Conservation (phyloP, 2,329 filamentous ascomycete genomes). For the Didymellaceae sp. region DNA sequence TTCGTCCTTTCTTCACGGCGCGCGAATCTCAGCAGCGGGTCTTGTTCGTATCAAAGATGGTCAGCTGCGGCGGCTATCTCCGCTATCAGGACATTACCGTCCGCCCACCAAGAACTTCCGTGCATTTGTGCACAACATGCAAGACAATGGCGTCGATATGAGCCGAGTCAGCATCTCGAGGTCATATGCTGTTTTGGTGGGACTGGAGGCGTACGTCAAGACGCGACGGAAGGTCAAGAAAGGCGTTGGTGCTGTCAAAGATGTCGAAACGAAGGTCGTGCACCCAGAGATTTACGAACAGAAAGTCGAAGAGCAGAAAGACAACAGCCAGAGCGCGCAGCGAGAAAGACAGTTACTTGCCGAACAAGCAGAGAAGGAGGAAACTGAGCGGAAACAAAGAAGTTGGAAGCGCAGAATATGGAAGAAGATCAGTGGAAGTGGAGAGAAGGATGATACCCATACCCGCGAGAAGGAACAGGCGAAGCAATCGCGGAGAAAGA, state of each 20-base stretch:
- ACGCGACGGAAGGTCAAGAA: constrained; percentile 70
- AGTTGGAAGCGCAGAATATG: constrained; percentile 41
- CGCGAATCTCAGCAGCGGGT: constrained; percentile 81
- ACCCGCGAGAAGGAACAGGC: constrained; percentile 28
- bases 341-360: constrained; percentile 63
- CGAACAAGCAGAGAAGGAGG: constrained; percentile 54
- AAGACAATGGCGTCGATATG: constrained; percentile 79
- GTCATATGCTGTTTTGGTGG: constrained; percentile 81
- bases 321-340: constrained; percentile 67
- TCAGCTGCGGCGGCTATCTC: constrained; percentile 74
- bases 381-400: constrained; percentile 47
- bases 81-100: constrained; percentile 76
- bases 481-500: constrained; percentile 34
- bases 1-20: constrained; percentile 84
- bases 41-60: constrained; percentile 86
- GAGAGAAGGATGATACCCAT: constrained; percentile 25
- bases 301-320: constrained; percentile 56
- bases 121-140: constrained; percentile 76
- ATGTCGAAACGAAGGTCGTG: constrained; percentile 65
- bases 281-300: constrained; percentile 64
- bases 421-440: constrained; percentile 30
- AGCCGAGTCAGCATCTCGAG: constrained; percentile 78
- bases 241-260: constrained; percentile 57
- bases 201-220: constrained; percentile 79
- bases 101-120: constrained; percentile 84